These are phyloP conservation scores for Allium fistulosum DNA, from an alignment of 106 monocot genomes.

Conservation along the genomic window DNA sequence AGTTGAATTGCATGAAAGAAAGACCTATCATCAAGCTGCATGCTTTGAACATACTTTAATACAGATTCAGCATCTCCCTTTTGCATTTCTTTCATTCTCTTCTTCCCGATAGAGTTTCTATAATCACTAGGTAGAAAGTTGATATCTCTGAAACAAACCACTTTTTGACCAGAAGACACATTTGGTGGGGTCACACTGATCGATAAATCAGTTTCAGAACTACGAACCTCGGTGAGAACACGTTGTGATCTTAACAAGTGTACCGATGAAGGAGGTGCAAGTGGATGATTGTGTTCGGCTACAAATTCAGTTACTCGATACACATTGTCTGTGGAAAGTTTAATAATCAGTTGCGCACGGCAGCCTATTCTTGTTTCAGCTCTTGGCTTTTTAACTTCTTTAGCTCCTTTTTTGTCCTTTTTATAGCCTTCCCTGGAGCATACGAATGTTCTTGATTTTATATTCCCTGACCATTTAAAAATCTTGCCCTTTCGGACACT, in stretches of 20 bases:
- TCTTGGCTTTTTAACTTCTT: conserved; percentile 44
- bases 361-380: conserved; percentile 55
- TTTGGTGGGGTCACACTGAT: conserved; percentile 25
- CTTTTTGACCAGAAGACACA: conserved; percentile 11
- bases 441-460: conserved; percentile 52
- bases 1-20: conserved; percentile 46
- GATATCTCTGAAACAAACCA: conserved; percentile 2
- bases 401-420: conserved; percentile 46
- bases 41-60: conserved; percentile 38
- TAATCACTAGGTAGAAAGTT: conserved; percentile 30
- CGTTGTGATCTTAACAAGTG: conserved; percentile 48
- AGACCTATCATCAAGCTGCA: conserved; percentile 30
- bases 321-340: conserved; percentile 26
- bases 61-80: conserved; percentile 40
- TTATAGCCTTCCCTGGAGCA: conserved; percentile 55
- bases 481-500: conserved; percentile 45
- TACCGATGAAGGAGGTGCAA: conserved; percentile 37
- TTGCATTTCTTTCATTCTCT: conserved; percentile 42
- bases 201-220: conserved; percentile 33
- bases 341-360: conserved; percentile 48
- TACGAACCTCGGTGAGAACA: conserved; percentile 34
- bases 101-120: conserved; percentile 19
- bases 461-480: conserved; percentile 34
- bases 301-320: conserved; percentile 46
- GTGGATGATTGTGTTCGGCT: conserved; percentile 45